Evolutionary conservation across 1,284 basidiomycete species (phyloP).

Genomic region (Termitomyces sp.): DNA sequence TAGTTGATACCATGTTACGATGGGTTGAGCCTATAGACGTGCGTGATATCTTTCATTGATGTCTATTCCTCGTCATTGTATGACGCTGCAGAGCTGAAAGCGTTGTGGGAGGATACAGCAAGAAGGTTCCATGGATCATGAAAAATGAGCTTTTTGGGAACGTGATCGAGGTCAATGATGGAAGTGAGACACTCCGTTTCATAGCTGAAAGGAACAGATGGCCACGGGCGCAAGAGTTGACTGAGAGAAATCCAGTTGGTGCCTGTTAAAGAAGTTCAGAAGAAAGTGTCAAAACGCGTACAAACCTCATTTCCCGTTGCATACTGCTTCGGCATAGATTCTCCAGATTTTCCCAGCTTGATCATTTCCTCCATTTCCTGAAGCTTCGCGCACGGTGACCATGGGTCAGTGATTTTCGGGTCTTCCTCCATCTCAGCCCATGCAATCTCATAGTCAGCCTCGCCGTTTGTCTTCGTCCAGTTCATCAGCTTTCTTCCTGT

Average conservation of each 20-base stretch:
- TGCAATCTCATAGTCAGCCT: background rate
- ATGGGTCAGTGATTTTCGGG: conserved; percentile 21
- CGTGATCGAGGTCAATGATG: conserved; percentile 26
- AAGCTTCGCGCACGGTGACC: background rate
- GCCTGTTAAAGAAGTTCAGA: background rate
- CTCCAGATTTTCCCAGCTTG: background rate
- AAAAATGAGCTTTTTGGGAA: too few relatives aligned
- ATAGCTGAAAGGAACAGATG: conserved; percentile 25
- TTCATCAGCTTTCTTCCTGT: too few relatives aligned
- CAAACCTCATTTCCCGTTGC: background rate
- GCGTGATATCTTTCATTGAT: conserved; percentile 13
- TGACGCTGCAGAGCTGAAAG: background rate
- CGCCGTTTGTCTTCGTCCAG: too few relatives aligned
- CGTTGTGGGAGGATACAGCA: conserved; percentile 9
- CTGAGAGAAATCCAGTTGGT: conserved; percentile 13
- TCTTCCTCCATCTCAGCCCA: conserved; percentile 34
- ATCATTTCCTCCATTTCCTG: conserved; percentile 1
- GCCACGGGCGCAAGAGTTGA: conserved; percentile 21
- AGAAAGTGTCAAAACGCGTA: background rate
- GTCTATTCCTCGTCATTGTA: conserved; percentile 12
- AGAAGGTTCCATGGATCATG: conserved; percentile 31
- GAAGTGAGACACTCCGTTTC: conserved; percentile 23
- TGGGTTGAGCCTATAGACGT: conserved; percentile 17
- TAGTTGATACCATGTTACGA: background rate
- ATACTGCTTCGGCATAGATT: background rate